Conservation (phyloP, 768 basidiomycete species). For the Austroboletus eburneus region DNA sequence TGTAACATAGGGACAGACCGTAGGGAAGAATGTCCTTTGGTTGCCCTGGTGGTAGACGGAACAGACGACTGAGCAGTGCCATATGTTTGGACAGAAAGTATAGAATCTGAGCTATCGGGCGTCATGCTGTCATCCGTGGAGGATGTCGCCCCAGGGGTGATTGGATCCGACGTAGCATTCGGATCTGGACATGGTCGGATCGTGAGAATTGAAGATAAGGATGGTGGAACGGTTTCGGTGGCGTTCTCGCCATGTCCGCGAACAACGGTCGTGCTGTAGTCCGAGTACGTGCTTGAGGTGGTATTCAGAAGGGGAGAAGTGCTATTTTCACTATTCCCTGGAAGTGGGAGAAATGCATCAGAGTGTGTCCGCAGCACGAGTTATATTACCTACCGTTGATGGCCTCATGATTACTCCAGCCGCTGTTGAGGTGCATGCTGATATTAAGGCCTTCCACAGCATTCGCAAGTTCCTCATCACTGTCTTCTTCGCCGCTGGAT, state of each 20-base stretch:
- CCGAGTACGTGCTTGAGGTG: slow-evolving; percentile 43
- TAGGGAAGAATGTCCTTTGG: slow-evolving; percentile 73
- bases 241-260: slow-evolving; percentile 42
- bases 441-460: slow-evolving; percentile 50
- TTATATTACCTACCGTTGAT: slow-evolving; percentile 28
- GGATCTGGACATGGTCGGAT: slow-evolving; percentile 55
- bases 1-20: slow-evolving; percentile 60
- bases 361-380: slow-evolving; percentile 3
- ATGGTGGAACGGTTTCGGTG: slow-evolving; percentile 42
- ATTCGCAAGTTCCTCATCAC: slow-evolving; percentile 60
- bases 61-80: slow-evolving; percentile 54
- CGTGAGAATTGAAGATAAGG: slow-evolving; percentile 71
- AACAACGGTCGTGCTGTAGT: slow-evolving; percentile 71
- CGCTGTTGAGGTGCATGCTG: slow-evolving; percentile 45
- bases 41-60: slow-evolving; percentile 58
- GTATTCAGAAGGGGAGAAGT: slow-evolving; percentile 53
- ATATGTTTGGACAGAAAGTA: slow-evolving; percentile 56
- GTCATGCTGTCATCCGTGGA: slow-evolving; percentile 31
- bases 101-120: slow-evolving; percentile 41
- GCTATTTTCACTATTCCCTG: slow-evolving; percentile 40
- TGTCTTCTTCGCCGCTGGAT: slow-evolving; percentile 53
- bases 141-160: slow-evolving; percentile 35
- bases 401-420: slow-evolving; percentile 38
- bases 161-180: slow-evolving; percentile 39
- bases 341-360: slow-evolving; percentile 19